phyloP scores from a whole-genome alignment of 2,329 filamentous ascomycete species.

The Saccharata proteae region DNA sequence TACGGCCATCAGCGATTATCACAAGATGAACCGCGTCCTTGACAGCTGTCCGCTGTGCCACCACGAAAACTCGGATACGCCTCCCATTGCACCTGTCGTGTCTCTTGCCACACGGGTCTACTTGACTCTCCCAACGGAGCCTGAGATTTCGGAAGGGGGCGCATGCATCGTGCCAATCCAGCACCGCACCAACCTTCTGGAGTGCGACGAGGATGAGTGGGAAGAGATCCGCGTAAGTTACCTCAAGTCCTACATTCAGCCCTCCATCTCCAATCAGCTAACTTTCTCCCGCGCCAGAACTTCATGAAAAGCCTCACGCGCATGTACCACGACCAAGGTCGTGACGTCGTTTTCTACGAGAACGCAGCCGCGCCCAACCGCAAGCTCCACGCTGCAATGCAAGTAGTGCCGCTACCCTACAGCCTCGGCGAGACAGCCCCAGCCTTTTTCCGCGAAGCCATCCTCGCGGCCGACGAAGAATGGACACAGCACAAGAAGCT shows the following conservation, averaged over 20 bases:
- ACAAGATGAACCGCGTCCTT: slow-evolving; percentile 75
- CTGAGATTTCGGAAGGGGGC: slow-evolving; percentile 71
- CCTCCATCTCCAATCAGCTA: slow-evolving; percentile 24
- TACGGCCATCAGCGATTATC: slow-evolving; percentile 74
- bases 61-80: slow-evolving; percentile 69
- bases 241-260: no score
- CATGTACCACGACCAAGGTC: slow-evolving; percentile 87
- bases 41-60: slow-evolving; percentile 85
- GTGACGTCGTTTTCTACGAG: slow-evolving; percentile 93
- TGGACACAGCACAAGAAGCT: slow-evolving; percentile 94
- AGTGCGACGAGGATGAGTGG: slow-evolving; percentile 99
- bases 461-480: slow-evolving; percentile 76
- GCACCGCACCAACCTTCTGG: slow-evolving; percentile 81
- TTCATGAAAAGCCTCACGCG: slow-evolving; percentile 96
- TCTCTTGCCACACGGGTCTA: slow-evolving; percentile 78
- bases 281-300: slow-evolving; percentile 54
- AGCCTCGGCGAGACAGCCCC: slow-evolving; percentile 84
- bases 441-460: slow-evolving; percentile 91
- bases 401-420: slow-evolving; percentile 78
- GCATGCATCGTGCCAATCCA: slow-evolving; percentile 82
- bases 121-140: slow-evolving; percentile 78
- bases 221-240: slow-evolving; percentile 63
- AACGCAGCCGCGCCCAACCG: slow-evolving; percentile 75
- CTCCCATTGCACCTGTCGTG: slow-evolving; percentile 70
- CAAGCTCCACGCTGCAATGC: slow-evolving; percentile 73